Conservation (phyloP, 495 filamentous ascomycete genomes). For the Aspergillus taichungensis region DNA sequence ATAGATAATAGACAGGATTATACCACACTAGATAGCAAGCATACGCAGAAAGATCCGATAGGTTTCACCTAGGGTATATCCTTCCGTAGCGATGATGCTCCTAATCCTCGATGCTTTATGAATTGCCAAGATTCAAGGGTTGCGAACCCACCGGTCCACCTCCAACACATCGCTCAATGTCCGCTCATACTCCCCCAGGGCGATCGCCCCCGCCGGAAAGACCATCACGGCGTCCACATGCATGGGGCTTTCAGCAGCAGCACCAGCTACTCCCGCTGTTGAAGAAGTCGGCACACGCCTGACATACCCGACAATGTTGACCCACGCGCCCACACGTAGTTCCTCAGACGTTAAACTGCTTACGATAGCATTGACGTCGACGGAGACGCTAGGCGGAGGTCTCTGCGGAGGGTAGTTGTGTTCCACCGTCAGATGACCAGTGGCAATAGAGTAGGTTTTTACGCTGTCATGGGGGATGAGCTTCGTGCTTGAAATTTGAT, state of each 20-base stretch:
- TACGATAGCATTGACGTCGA: conserved; percentile 65
- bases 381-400: conserved; percentile 36
- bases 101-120: too few species aligned
- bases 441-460: conserved; percentile 50
- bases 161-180: conserved; percentile 27
- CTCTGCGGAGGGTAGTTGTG: conserved; percentile 51
- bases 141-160: conserved; percentile 20
- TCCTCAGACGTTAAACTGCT: conserved; percentile 54
- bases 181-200: conserved; percentile 55
- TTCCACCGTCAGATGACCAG: conserved; percentile 53
- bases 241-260: conserved; percentile 10
- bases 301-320: conserved; percentile 84
- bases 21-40: too few species aligned
- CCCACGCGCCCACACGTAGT: conserved; percentile 71
- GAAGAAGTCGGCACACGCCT: conserved; percentile 12
- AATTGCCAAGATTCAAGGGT: conserved; percentile 1
- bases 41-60: too few species aligned
- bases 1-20: too few species aligned
- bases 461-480: conserved; percentile 43
- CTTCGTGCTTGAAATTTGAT: neutral
- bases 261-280: neutral
- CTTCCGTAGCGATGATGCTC: too few species aligned
- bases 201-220: conserved; percentile 55
- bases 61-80: too few species aligned
- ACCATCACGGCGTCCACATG: conserved; percentile 58